Evolutionary conservation across 2,329 filamentous ascomycete species (phyloP).

Genomic region (Aureobasidium uvarum): DNA sequence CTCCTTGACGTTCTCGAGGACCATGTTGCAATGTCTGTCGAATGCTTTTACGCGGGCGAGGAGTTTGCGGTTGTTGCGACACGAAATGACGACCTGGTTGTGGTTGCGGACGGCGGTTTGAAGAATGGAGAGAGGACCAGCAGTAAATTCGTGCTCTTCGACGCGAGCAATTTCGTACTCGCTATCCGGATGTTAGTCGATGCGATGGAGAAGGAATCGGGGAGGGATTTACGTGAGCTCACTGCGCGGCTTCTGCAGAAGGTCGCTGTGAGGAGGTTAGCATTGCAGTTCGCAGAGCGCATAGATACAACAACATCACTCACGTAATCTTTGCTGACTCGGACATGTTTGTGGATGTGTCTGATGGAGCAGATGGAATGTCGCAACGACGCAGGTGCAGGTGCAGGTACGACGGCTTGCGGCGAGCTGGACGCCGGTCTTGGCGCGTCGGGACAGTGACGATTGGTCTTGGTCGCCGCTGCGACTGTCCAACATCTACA

Average conservation of each 20-base stretch:
- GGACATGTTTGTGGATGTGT: conserved; percentile 19
- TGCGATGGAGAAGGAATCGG: neutral
- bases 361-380: neutral
- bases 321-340: conserved; percentile 26
- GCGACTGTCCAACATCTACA: conserved; percentile 12
- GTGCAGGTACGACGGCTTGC: neutral
- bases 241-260: conserved; percentile 81
- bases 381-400: neutral
- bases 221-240: conserved; percentile 78
- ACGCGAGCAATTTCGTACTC: conserved; percentile 87
- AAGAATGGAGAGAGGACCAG: conserved; percentile 84
- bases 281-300: neutral
- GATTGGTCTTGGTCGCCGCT: conserved; percentile 20
- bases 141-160: conserved; percentile 76
- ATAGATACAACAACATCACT: neutral
- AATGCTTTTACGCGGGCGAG: conserved; percentile 97
- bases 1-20: conserved; percentile 94
- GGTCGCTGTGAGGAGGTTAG: conserved; percentile 60
- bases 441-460: conserved; percentile 9
- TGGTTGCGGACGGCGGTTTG: conserved; percentile 95
- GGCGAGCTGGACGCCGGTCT: conserved; percentile 5
- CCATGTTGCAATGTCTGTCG: conserved; percentile 99
- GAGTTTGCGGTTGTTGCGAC: conserved; percentile 97
- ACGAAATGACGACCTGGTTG: conserved; percentile 93
- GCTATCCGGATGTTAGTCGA: conserved; percentile 47